Percentiles rank a stretch among this genome's conserved stretches.
Conservation (phyloP, 2,329 filamentous ascomycete species). For the Pyrenophora seminiperda region DNA sequence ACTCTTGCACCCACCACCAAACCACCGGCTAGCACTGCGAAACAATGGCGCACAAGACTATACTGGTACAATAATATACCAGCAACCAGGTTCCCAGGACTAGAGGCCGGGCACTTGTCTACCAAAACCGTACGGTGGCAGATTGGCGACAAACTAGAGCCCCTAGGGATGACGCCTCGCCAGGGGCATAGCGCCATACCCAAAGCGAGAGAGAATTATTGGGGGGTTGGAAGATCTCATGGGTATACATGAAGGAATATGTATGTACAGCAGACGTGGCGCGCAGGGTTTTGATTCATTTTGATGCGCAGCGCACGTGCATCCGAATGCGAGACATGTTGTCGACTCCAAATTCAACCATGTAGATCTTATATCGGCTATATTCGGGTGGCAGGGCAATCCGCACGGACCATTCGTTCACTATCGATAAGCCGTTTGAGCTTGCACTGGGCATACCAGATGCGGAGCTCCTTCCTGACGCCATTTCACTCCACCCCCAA, state of each 20-base stretch:
- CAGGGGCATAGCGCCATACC: neutral
- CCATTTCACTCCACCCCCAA: conserved; percentile 4
- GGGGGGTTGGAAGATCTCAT: too few species aligned
- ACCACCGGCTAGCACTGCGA: neutral
- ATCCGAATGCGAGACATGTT: too few species aligned
- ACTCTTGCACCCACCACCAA: neutral
- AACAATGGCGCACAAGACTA: neutral
- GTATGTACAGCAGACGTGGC: too few species aligned
- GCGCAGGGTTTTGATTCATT: too few species aligned
- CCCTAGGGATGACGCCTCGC: conserved; percentile 8
- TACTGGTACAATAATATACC: neutral
- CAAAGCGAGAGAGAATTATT: too few species aligned
- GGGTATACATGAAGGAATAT: too few species aligned
- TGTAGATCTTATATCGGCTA: too few species aligned
- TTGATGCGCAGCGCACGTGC: too few species aligned
- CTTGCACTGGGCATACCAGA: too few species aligned
- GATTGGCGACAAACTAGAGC: conserved; percentile 9
- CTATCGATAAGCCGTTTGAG: conserved; percentile 13
- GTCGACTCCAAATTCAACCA: too few species aligned
- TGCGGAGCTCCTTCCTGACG: conserved; percentile 1
- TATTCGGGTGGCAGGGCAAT: neutral
- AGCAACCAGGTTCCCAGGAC: conserved; percentile 4
- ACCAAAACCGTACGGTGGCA: conserved; percentile 9
- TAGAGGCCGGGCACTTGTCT: neutral
- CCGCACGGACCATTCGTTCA: neutral